Base-by-base conservation (phyloP, 106 monocot species). In the Agapanthus africanus region DNA sequence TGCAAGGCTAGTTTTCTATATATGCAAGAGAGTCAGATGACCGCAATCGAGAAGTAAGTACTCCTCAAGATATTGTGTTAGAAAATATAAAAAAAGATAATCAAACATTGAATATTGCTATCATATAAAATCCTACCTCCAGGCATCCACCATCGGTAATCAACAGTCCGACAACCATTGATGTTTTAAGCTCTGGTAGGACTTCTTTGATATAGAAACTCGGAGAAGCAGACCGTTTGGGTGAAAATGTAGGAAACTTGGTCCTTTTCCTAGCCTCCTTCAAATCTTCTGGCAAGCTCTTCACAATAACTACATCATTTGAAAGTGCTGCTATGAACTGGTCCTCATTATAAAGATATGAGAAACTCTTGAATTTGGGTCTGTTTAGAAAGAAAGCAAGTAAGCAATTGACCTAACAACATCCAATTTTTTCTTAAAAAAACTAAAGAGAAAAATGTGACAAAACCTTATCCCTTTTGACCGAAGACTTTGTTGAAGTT, bases 401-500 rank as follows among this genome's bases (percentile, higher is more conserved):
- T 28, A 50, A 6, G 38, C 19, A 66, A 66, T 16, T 23, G 18
- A 28, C 3, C 42, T 28, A 28, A 13, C 41, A 41, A 8, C 25
- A 13, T 21, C 2, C 41, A 66, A 66, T 2, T 44, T 44, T 44
- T 44, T 44, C 42, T 44, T 44, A 54, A 0, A 50, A 69, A 82
- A 26, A 27, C 35, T 16, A 62, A 1, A 68, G 14, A 6, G 19
- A 57, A 39, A 22, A 13, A 36, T 38, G 13, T 54, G 32, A 18
- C 32, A 37, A 64, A n/a, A 91, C 85, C 87, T 93, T 76, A 93
- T 76, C 56, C 80, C 82, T 88, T 88, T 83, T 50, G 88, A 85
- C 10, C 65, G 85, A 79, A 80, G 54, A 49, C 80, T 88, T 65
- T 82, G 73, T 83, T 93, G 85, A 63, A 93, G 71, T 65, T 93